Conservation (phyloP, 257 asterid genomes). For the Prunella vulgaris region DNA sequence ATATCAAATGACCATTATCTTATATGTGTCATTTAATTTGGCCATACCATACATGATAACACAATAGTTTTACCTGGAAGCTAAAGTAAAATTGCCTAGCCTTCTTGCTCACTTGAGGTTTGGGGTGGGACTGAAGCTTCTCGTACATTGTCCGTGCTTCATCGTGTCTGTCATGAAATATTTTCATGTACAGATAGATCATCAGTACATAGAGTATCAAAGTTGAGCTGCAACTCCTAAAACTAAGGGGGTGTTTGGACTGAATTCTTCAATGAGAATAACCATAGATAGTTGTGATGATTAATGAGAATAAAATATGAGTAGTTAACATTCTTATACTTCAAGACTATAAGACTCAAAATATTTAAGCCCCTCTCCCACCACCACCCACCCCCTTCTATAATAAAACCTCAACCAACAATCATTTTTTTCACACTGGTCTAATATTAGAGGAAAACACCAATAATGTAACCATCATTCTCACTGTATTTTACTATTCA, state of each 20-base stretch:
- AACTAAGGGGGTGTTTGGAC: not conserved
- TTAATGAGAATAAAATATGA: too few relatives aligned
- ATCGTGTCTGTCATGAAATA: constrained; percentile 39
- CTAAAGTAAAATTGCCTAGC: constrained; percentile 63
- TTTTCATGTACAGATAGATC: not conserved
- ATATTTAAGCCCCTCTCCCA: too few relatives aligned
- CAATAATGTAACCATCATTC: too few relatives aligned
- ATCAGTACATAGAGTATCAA: not conserved
- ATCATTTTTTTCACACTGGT: too few relatives aligned
- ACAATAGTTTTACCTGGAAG: constrained; percentile 56
- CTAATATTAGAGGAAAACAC: too few relatives aligned
- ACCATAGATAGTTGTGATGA: too few relatives aligned
- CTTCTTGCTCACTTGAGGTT: constrained; percentile 68
- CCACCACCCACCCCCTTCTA: too few relatives aligned
- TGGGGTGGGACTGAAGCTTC: constrained; percentile 85
- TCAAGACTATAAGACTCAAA: too few relatives aligned
- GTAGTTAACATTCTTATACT: too few relatives aligned
- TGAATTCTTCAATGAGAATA: too few relatives aligned
- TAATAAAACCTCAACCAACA: too few relatives aligned
- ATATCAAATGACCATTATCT: not conserved
- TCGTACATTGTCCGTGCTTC: constrained; percentile 89
- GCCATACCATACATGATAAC: not conserved
- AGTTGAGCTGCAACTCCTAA: not conserved
- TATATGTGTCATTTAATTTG: not conserved
- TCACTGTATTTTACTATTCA: too few relatives aligned